Conservation (phyloP, 2,329 filamentous ascomycete genomes). For the Uncinocarpus reesii region DNA sequence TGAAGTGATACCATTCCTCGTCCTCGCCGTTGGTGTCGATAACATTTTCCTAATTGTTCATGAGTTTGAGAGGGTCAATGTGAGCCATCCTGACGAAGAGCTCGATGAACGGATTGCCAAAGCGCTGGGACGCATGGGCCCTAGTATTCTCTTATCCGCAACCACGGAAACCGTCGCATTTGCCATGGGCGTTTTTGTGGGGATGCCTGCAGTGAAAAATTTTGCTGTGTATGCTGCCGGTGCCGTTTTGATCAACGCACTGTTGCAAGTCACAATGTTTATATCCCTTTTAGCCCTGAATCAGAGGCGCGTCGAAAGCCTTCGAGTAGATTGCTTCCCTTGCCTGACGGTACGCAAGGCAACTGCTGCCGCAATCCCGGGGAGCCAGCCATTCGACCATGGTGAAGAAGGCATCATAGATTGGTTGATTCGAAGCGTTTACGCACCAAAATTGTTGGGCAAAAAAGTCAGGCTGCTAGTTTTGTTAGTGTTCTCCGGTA, state of each 20-base stretch:
- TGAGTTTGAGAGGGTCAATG: constrained; percentile 90
- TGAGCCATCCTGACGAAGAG: constrained; percentile 78
- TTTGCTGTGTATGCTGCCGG: constrained; percentile 95
- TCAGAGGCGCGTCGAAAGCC: constrained; percentile 77
- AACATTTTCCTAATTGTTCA: constrained; percentile 99
- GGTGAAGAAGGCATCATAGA: constrained; percentile 78
- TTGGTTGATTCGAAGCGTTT: constrained; percentile 78
- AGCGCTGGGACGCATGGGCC: constrained; percentile 90
- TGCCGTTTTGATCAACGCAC: constrained; percentile 89
- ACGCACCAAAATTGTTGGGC: constrained; percentile 70
- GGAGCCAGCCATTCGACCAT: constrained; percentile 58
- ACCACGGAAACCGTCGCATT: constrained; percentile 90
- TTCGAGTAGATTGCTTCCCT: constrained; percentile 83
- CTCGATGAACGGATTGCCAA: constrained; percentile 78
- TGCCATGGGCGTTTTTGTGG: constrained; percentile 81
- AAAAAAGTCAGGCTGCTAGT: constrained; percentile 70
- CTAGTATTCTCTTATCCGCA: constrained; percentile 92
- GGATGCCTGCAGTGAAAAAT: constrained; percentile 95
- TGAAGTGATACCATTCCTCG: constrained; percentile 95
- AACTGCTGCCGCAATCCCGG: constrained; percentile 53
- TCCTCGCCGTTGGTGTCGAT: constrained; percentile 91
- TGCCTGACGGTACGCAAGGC: constrained; percentile 73
- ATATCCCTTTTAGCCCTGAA: constrained; percentile 84
- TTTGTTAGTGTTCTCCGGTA: constrained; percentile 69
- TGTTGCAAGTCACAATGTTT: constrained; percentile 97